Evolutionary conservation across 176 grass and related monocot genomes (phyloP).

Genomic region (Puccinellia tenuiflora): DNA sequence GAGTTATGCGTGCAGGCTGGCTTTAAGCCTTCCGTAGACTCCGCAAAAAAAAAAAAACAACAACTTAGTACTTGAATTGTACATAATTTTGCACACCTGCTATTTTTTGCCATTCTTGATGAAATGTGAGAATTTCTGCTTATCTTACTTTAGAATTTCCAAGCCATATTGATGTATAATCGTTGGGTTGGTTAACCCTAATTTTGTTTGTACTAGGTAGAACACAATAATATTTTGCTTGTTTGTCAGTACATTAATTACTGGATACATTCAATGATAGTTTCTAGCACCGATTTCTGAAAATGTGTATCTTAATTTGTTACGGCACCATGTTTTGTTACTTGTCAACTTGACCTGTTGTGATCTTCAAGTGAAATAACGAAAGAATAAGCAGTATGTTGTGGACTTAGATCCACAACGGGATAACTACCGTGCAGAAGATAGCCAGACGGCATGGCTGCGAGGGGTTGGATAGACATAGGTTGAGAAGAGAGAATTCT

Average conservation of each 20-base stretch:
- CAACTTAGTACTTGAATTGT: neutral
- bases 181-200: neutral
- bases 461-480: too few relatives aligned
- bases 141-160: neutral
- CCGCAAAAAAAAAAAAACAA: too few relatives aligned
- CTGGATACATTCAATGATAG: neutral
- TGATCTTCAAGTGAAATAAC: neutral
- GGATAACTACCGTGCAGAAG: too few relatives aligned
- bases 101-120: neutral
- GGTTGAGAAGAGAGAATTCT: too few relatives aligned
- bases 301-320: neutral
- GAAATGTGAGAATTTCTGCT: neutral
- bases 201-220: neutral
- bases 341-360: neutral
- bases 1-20: too few relatives aligned
- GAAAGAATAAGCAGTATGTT: neutral
- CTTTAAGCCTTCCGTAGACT: too few relatives aligned
- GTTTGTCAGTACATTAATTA: neutral
- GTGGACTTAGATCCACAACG: too few relatives aligned
- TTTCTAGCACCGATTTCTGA: neutral
- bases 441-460: too few relatives aligned
- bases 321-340: neutral
- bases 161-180: neutral
- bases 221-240: neutral
- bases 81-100: neutral